Percentiles rank a stretch among this genome's conserved stretches.
These are phyloP conservation scores for Leccinum variabile DNA, from an alignment of 1,284 basidiomycete genomes.

Conservation along the genomic window DNA sequence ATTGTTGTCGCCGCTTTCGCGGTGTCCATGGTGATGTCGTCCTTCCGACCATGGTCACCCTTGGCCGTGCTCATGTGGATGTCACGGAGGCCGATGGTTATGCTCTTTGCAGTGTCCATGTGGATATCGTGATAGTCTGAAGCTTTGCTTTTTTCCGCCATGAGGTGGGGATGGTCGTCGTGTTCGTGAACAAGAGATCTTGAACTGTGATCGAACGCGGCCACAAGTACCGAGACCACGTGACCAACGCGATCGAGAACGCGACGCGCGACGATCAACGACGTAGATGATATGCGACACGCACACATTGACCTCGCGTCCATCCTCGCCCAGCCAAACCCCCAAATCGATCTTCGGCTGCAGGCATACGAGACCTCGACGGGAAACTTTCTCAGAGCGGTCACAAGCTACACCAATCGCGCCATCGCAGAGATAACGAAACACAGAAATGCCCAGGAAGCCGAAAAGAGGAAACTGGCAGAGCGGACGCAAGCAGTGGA, in stretches of 20 bases:
- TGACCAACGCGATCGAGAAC: slow-evolving; percentile 21
- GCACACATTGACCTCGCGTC: slow-evolving; percentile 63
- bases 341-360: slow-evolving; percentile 64
- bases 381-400: slow-evolving; percentile 66
- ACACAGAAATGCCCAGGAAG: slow-evolving; percentile 51
- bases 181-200: not conserved
- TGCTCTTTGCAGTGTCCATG: slow-evolving; percentile 71
- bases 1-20: slow-evolving; percentile 52
- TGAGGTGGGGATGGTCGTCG: slow-evolving; percentile 3
- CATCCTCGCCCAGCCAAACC: slow-evolving; percentile 54
- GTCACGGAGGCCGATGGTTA: slow-evolving; percentile 48
- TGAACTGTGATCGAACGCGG: not conserved
- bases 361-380: slow-evolving; percentile 63
- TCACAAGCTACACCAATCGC: slow-evolving; percentile 65
- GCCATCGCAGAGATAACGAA: slow-evolving; percentile 63
- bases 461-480: slow-evolving; percentile 57
- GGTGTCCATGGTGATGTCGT: slow-evolving; percentile 68
- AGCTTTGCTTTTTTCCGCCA: slow-evolving; percentile 12
- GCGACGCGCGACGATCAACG: not conserved
- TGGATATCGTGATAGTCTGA: slow-evolving; percentile 50
- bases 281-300: slow-evolving; percentile 43
- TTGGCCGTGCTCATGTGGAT: slow-evolving; percentile 70
- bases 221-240: slow-evolving; percentile 11
- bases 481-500: slow-evolving; percentile 62
- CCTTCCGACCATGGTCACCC: slow-evolving; percentile 41